Evolutionary conservation across 768 basidiomycete genomes (phyloP), one percentile per base, ranked within the genome.

Genomic region (Crepidotus variabilis): DNA sequence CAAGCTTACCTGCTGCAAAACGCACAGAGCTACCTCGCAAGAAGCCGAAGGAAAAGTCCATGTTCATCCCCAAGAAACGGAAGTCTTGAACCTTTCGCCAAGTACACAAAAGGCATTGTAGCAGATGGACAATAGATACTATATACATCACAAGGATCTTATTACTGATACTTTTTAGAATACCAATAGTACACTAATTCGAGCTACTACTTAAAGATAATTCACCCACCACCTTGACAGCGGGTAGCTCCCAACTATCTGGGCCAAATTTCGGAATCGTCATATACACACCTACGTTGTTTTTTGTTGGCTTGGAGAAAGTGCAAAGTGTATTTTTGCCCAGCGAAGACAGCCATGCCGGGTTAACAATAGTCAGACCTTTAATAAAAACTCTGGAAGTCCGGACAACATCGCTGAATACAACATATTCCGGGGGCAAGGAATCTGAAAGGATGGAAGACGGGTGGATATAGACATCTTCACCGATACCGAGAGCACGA

Each of bases 381-480:
- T 91, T 94, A 49, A 98, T 67, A 81, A 86, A 94, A 22, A 87
- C 77, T 48, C 78, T 80, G 45, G 79, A 84, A 1, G 92, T 90
- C 47, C 86, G 80, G 28, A 94, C 81, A 5, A 97, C 72, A 62
- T 98, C 95, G 50, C 86, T 81, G 67, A 82, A 99, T 36, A 91
- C 81, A 47, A 98, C 62, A 66, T 87, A 98, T 53, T 96, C 93
- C 0, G 96, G 92, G 1, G 96, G 92, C 10, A 85, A 59, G 6
- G 60, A 57, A 62, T 81, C 79, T 56, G 85, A 84, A 11, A 96
- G 69, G 18, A 89, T 78, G n/a, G 92, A 95, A 0, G 89, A 89
- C 0, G 93, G 91, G 67, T 98, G 95, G 54, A 98, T 86, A 71
- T 83, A 98, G 1, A 96, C 92, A 62, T 97, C 92, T 63, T 95